These are phyloP conservation scores for Nemania sp. DNA, from an alignment of 2,329 filamentous ascomycete genomes.

Conservation along the genomic window DNA sequence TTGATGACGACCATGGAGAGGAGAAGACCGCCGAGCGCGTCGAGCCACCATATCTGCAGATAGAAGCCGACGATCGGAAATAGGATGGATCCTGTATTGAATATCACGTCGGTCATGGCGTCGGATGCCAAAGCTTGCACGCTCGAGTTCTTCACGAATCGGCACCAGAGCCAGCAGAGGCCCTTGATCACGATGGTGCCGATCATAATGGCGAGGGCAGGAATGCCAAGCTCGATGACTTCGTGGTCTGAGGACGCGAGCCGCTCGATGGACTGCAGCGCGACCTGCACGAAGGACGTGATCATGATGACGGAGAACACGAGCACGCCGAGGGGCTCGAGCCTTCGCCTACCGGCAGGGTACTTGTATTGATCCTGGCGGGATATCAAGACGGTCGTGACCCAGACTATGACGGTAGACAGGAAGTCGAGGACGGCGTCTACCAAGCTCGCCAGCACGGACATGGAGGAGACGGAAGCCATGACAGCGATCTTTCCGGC, in stretches of 20 bases:
- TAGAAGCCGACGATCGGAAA: constrained; percentile 83
- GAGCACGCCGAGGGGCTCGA: constrained; percentile 79
- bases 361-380: constrained; percentile 75
- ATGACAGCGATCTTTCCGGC: constrained; percentile 78
- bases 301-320: constrained; percentile 88
- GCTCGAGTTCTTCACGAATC: constrained; percentile 80
- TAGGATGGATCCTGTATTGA: constrained; percentile 86
- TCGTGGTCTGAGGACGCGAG: constrained; percentile 63
- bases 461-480: constrained; percentile 77
- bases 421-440: constrained; percentile 81
- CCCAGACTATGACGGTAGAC: constrained; percentile 79
- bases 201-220: constrained; percentile 79
- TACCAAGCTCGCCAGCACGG: constrained; percentile 77
- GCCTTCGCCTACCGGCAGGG: constrained; percentile 73
- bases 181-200: constrained; percentile 81
- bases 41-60: constrained; percentile 79
- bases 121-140: constrained; percentile 73
- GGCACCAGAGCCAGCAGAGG: constrained; percentile 84
- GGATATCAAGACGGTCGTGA: constrained; percentile 73
- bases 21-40: constrained; percentile 75
- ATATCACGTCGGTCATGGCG: constrained; percentile 75
- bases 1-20: constrained; percentile 79
- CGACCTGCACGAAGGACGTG: constrained; percentile 79
- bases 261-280: constrained; percentile 68
- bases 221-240: constrained; percentile 72